phyloP scores from a whole-genome alignment of 1,139 yeast species.

The Yamadazyma oceani region DNA sequence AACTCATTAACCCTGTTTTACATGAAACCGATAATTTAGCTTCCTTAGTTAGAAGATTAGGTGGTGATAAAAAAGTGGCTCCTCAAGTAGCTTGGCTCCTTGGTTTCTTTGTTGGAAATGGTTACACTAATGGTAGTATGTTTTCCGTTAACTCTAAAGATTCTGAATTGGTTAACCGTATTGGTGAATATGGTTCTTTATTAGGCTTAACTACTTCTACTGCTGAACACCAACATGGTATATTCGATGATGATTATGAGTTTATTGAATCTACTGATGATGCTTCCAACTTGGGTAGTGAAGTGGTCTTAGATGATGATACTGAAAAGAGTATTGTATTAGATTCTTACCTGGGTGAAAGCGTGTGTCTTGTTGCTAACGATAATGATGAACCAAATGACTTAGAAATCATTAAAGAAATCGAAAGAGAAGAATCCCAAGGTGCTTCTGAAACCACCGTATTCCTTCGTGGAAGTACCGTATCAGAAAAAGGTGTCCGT shows the following conservation, averaged over 20 bases:
- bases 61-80: constrained; percentile 16
- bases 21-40: constrained; percentile 25
- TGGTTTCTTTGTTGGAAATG: constrained; percentile 27
- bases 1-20: constrained; percentile 33
- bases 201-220: constrained; percentile 6
- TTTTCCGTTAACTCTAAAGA: constrained; percentile 22
- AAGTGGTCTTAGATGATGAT: not conserved
- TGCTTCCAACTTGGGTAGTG: constrained; percentile 1
- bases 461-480: constrained; percentile 3
- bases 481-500: no score
- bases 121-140: constrained; percentile 14
- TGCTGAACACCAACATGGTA: constrained; percentile 4
- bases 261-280: constrained; percentile 1
- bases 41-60: constrained; percentile 14
- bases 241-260: not conserved
- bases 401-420: constrained; percentile 2
- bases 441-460: constrained; percentile 3
- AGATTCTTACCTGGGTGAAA: constrained; percentile 4
- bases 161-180: constrained; percentile 6
- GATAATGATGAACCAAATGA: constrained; percentile 4
- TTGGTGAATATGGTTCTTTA: constrained; percentile 4
- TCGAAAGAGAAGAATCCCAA: not conserved
- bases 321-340: not conserved
- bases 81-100: constrained; percentile 30
- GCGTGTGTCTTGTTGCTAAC: not conserved